Percentiles rank a stretch among this genome's conserved stretches.
Conservation (phyloP, 306 rosid species). For the Acacia confusa region DNA sequence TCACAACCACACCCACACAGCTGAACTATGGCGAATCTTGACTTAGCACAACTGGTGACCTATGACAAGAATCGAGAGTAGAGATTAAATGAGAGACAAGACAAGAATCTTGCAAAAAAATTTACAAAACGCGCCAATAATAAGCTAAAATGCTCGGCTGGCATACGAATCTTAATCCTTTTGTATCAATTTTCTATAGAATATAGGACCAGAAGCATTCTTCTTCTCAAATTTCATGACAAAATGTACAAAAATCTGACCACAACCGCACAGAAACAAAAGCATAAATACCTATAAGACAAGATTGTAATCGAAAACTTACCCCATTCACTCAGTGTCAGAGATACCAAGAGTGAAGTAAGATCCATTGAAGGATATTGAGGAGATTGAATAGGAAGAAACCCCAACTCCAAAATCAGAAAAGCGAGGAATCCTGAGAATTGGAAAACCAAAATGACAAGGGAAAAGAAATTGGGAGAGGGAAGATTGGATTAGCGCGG, state of each 20-base stretch:
- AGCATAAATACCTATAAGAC: constrained; percentile 2
- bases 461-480: background rate
- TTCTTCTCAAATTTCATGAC: background rate
- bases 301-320: constrained; percentile 25
- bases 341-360: constrained; percentile 12
- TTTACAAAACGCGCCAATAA: too few species aligned
- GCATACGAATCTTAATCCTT: constrained; percentile 2
- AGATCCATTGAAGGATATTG: background rate
- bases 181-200: constrained; percentile 5
- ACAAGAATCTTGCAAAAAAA: too few species aligned
- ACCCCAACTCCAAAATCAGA: background rate
- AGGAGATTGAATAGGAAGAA: background rate
- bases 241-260: background rate
- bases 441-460: background rate
- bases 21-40: too few species aligned
- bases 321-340: constrained; percentile 31
- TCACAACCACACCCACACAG: too few species aligned
- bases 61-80: too few species aligned
- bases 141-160: background rate
- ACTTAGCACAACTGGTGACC: too few species aligned
- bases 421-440: constrained; percentile 12
- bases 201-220: background rate
- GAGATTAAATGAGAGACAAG: too few species aligned
- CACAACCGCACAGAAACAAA: background rate
- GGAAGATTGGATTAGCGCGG: background rate